Conservation (phyloP, 495 filamentous ascomycete species). For the Podospora pseudoanserina region DNA sequence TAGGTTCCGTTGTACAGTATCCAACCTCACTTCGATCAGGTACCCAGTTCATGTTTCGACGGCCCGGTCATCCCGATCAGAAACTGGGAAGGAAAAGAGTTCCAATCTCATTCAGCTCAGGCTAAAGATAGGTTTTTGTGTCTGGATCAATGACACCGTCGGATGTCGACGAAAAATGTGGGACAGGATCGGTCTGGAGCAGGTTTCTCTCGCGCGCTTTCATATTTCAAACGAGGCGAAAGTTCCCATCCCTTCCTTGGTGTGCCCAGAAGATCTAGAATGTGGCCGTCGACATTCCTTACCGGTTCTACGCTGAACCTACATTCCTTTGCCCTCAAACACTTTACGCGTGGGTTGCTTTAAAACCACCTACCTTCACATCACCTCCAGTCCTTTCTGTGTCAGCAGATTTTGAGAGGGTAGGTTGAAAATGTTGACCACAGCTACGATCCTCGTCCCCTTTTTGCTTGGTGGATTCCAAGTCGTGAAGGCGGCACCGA, state of each 20-base stretch:
- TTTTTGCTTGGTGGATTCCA: background rate
- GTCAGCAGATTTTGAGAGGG: background rate
- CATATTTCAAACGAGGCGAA: constrained; percentile 4
- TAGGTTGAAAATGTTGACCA: background rate
- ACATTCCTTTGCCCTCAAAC: constrained; percentile 1
- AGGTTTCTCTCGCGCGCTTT: background rate
- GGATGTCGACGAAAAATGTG: background rate
- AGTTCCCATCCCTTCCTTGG: background rate
- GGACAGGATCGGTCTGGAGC: background rate
- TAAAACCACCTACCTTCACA: background rate
- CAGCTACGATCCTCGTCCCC: background rate
- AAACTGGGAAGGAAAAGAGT: background rate
- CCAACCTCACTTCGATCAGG: too few relatives aligned
- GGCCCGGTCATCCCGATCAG: background rate
- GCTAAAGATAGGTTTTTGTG: background rate
- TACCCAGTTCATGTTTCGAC: too few relatives aligned
- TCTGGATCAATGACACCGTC: background rate
- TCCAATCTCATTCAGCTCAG: background rate
- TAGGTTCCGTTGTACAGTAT: too few relatives aligned
- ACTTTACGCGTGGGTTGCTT: background rate
- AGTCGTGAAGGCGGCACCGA: background rate
- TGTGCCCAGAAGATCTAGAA: background rate
- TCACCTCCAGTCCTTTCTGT: background rate
- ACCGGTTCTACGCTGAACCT: background rate
- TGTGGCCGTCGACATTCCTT: constrained; percentile 5